Conservation (phyloP, 441 rosid species). For the Flueggea neowawraea region DNA sequence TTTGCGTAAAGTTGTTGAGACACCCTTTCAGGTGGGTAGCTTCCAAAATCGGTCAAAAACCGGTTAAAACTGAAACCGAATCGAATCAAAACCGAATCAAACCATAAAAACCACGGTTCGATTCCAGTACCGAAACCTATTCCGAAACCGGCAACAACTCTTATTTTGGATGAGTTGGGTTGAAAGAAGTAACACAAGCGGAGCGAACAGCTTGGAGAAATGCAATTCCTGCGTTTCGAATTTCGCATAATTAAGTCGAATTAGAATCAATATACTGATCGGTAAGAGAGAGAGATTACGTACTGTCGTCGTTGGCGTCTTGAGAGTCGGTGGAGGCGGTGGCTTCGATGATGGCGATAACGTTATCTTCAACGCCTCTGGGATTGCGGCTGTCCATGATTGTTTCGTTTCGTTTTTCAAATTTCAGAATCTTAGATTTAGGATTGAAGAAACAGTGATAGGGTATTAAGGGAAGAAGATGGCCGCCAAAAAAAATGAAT, state of each 20-base stretch:
- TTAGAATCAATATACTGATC: background rate
- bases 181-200: constrained; percentile 42
- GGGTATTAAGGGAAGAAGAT: too few relatives aligned
- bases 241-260: background rate
- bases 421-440: too few relatives aligned
- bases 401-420: background rate
- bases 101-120: too few relatives aligned
- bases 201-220: constrained; percentile 81
- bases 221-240: constrained; percentile 38
- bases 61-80: too few relatives aligned
- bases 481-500: too few relatives aligned
- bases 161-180: constrained; percentile 53
- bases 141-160: too few relatives aligned
- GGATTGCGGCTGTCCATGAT: constrained; percentile 18
- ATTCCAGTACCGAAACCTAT: too few relatives aligned
- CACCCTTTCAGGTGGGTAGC: constrained; percentile 76
- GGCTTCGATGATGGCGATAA: constrained; percentile 67
- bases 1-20: constrained; percentile 72
- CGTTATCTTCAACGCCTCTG: constrained; percentile 64
- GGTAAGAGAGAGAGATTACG: background rate
- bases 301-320: constrained; percentile 65
- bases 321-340: constrained; percentile 38
- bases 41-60: too few relatives aligned
- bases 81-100: too few relatives aligned
- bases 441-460: too few relatives aligned